Evolutionary conservation across 2,329 filamentous ascomycete species (phyloP).

Genomic region (Sporothrix curviconia): DNA sequence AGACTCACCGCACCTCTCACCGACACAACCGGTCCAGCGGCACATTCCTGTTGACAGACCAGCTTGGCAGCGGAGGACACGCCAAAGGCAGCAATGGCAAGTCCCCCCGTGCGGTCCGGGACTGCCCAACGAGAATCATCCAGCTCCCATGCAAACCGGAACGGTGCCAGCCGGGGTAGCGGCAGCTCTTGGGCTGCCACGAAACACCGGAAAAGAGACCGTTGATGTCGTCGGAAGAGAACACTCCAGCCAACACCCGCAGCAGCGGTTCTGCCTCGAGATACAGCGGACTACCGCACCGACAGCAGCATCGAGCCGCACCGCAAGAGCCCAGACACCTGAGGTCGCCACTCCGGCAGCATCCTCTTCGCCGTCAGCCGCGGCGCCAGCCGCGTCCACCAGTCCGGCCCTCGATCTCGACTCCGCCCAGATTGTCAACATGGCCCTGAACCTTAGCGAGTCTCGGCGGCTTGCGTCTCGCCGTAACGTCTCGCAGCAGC

Average conservation of each 20-base stretch:
- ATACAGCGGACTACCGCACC: not conserved
- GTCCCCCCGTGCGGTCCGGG: not conserved
- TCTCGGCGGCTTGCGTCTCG: conserved; percentile 60
- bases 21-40: conserved; percentile 36
- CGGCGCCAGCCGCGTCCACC: not conserved
- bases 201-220: not conserved
- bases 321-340: conserved; percentile 17
- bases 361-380: conserved; percentile 12
- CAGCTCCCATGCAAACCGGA: not conserved
- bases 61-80: conserved; percentile 26
- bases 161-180: not conserved
- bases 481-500: conserved; percentile 47
- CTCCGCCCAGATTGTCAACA: conserved; percentile 82
- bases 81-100: not conserved
- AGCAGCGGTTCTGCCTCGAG: not conserved
- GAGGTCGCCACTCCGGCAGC: not conserved
- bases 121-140: not conserved
- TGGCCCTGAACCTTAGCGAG: conserved; percentile 84
- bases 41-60: conserved; percentile 46
- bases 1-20: conserved; percentile 6
- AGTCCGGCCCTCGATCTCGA: conserved; percentile 55
- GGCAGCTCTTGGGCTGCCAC: not conserved
- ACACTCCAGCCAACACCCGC: not conserved
- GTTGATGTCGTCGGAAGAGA: not conserved
- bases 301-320: conserved; percentile 19